Conservation (phyloP, 2,329 filamentous ascomycete genomes). For the Ophiocordyceps australis region DNA sequence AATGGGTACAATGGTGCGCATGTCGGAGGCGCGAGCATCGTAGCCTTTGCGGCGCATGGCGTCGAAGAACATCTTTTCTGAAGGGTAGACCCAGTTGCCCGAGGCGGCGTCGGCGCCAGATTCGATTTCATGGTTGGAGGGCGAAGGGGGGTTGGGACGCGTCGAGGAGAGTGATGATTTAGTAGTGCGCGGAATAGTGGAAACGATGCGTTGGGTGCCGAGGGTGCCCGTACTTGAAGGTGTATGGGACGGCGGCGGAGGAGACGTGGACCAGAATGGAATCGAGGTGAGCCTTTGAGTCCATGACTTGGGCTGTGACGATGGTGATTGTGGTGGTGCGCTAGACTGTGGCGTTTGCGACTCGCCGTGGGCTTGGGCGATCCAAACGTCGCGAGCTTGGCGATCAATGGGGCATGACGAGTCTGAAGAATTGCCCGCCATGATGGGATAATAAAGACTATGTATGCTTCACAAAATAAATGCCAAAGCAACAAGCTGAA, state of each 20-base stretch:
- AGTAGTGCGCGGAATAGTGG: slow-evolving; percentile 54
- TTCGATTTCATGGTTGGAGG: slow-evolving; percentile 19
- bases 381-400: slow-evolving; percentile 74
- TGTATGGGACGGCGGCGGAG: slow-evolving; percentile 6
- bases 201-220: slow-evolving; percentile 53
- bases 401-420: slow-evolving; percentile 73
- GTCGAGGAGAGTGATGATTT: slow-evolving; percentile 1
- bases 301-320: slow-evolving; percentile 18
- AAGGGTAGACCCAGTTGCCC: slow-evolving; percentile 96
- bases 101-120: slow-evolving; percentile 47
- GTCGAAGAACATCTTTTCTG: slow-evolving; percentile 94
- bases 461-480: no score
- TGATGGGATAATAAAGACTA: slow-evolving; percentile 4
- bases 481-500: no score
- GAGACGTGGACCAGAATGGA: slow-evolving; percentile 22
- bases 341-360: no score
- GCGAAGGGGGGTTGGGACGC: slow-evolving; percentile 14
- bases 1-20: slow-evolving; percentile 85
- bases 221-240: slow-evolving; percentile 20
- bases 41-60: slow-evolving; percentile 87
- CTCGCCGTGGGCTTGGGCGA: slow-evolving; percentile 42
- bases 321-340: not conserved
- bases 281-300: slow-evolving; percentile 21
- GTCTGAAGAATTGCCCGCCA: slow-evolving; percentile 9
- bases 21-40: slow-evolving; percentile 52